These are phyloP conservation scores for Paramecium pentaurelia DNA, from an alignment of 73 alveolate species.

Conservation along the genomic window DNA sequence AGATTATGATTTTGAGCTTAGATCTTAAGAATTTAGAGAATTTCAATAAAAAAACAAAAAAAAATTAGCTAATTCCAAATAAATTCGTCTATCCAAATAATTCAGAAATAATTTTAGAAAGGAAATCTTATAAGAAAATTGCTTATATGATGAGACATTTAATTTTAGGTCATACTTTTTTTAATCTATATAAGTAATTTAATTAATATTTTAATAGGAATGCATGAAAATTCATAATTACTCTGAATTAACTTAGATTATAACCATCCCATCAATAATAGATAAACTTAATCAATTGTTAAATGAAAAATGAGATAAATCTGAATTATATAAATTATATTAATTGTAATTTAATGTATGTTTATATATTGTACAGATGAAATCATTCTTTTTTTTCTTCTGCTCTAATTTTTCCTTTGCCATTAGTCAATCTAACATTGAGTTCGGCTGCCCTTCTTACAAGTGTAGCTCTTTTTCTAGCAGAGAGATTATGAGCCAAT, in stretches of 20 bases:
- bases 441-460: slow-evolving; percentile 97
- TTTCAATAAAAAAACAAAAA: not conserved
- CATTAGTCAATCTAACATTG: slow-evolving; percentile 92
- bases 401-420: slow-evolving; percentile 82
- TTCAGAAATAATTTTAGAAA: not conserved
- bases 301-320: not conserved
- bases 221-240: not conserved
- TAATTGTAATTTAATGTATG: not conserved
- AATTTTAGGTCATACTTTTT: not conserved
- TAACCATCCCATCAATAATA: not conserved
- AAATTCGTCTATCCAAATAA: not conserved
- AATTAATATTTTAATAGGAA: not conserved
- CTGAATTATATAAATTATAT: not conserved
- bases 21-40: not conserved
- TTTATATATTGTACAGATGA: slow-evolving; percentile 18
- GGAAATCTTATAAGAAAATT: not conserved
- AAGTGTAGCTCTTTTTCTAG: slow-evolving; percentile 87
- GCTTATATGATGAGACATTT: not conserved
- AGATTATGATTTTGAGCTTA: not conserved
- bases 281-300: not conserved
- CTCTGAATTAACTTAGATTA: not conserved
- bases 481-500: slow-evolving; percentile 91
- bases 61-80: not conserved
- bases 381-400: slow-evolving; percentile 63
- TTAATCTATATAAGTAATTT: not conserved